A percentile compares a stretch with the other conserved stretches of the same genome.
Evolutionary conservation across 2,329 filamentous ascomycete species (phyloP).

Genomic region (Monilinia aucupariae): DNA sequence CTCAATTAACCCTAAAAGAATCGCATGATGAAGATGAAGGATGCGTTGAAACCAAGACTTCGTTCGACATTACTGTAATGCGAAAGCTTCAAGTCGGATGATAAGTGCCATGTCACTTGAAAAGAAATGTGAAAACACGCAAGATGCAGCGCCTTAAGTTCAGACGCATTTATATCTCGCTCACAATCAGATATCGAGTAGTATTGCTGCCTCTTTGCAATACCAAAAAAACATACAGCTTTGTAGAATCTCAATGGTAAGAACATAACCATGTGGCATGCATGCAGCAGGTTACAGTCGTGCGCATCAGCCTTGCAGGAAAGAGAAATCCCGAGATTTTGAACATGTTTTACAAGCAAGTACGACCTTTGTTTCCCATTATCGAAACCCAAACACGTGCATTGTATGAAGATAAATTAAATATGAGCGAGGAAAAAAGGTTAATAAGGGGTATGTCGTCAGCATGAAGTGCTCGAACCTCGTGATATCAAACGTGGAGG

Average conservation of each 20-base stretch:
- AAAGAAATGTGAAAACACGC: background rate
- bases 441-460: background rate
- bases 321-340: background rate
- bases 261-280: background rate
- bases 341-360: background rate
- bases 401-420: background rate
- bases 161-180: background rate
- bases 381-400: background rate
- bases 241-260: background rate
- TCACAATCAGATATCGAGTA: background rate
- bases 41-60: background rate
- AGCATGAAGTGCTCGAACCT: conserved; percentile 8
- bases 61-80: background rate
- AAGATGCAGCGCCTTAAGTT: background rate
- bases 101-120: background rate
- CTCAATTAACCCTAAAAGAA: background rate
- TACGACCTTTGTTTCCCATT: background rate
- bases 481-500: background rate
- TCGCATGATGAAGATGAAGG: background rate
- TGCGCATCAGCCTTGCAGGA: background rate
- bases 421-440: background rate
- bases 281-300: background rate
- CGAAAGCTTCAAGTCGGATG: background rate
- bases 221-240: background rate
- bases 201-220: background rate